phyloP scores from a whole-genome alignment of 306 rosid species.

The Glycine latifolia region DNA sequence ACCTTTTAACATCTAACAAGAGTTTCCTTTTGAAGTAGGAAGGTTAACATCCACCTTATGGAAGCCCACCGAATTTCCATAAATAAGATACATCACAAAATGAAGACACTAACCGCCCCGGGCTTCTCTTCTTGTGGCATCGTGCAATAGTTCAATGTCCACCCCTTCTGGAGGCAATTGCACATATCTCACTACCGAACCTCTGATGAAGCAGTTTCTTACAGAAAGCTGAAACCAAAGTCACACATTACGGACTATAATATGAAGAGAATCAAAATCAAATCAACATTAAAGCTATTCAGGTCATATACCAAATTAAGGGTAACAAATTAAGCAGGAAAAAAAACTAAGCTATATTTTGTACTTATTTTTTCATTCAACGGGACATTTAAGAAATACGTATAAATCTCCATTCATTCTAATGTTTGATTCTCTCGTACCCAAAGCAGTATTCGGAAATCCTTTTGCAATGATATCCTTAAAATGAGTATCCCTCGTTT shows the following conservation, averaged over 20 bases:
- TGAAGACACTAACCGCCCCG: conserved; percentile 69
- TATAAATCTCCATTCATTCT: neutral
- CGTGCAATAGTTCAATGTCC: conserved; percentile 90
- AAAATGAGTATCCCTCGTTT: neutral
- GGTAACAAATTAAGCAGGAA: neutral
- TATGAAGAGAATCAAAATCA: neutral
- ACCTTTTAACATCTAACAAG: neutral
- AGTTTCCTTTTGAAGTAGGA: neutral
- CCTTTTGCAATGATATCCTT: neutral
- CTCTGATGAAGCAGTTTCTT: conserved; percentile 98
- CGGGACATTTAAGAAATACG: neutral
- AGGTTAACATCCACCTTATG: neutral
- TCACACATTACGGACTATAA: conserved; percentile 23
- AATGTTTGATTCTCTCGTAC: neutral
- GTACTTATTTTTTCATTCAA: neutral
- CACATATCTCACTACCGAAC: conserved; percentile 97
- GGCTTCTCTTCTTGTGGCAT: conserved; percentile 98
- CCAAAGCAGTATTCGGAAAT: neutral
- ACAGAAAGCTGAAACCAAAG: conserved; percentile 81
- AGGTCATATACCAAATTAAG: neutral
- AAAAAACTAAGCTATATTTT: neutral
- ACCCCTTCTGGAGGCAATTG: conserved; percentile 98
- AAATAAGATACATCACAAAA: conserved; percentile 11
- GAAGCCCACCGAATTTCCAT: conserved; percentile 17
- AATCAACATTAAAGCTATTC: no score